A percentile compares a stretch with the other conserved stretches of the same genome.
phyloP scores from a whole-genome alignment of 179 eudicot genomes.

The Gypsophila paniculata region DNA sequence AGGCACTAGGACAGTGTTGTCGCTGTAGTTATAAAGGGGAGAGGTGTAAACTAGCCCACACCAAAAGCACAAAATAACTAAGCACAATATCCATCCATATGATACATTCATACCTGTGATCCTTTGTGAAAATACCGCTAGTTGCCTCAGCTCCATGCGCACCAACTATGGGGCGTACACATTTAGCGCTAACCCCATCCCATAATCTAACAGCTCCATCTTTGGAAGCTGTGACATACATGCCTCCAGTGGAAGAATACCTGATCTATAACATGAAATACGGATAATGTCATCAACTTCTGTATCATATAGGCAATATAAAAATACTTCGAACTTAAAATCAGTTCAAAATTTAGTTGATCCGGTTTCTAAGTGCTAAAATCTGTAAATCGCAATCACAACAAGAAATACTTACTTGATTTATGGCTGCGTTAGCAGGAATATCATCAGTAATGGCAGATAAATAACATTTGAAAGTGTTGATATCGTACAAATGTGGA shows the following conservation, averaged over 20 bases:
- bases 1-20: neutral
- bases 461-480: constrained; percentile 73
- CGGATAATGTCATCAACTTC: neutral
- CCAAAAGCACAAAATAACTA: neutral
- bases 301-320: neutral
- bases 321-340: neutral
- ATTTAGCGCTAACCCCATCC: constrained; percentile 74
- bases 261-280: constrained; percentile 48
- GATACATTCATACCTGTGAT: constrained; percentile 71
- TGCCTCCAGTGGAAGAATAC: constrained; percentile 66
- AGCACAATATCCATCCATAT: neutral
- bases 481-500: constrained; percentile 76
- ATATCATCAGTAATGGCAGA: constrained; percentile 52
- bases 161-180: constrained; percentile 59
- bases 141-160: constrained; percentile 79
- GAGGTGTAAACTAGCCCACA: neutral
- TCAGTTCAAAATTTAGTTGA: neutral
- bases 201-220: constrained; percentile 78
- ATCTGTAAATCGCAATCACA: constrained; percentile 8
- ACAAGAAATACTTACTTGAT: constrained; percentile 44
- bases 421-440: constrained; percentile 58
- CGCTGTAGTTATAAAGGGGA: neutral
- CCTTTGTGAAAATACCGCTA: constrained; percentile 69
- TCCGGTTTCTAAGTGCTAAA: neutral
- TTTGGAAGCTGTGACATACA: constrained; percentile 85